Evolutionary conservation across 208 protist species (phyloP), one percentile per base, ranked within the genome.

Genomic region (Trypanosoma vivax): DNA sequence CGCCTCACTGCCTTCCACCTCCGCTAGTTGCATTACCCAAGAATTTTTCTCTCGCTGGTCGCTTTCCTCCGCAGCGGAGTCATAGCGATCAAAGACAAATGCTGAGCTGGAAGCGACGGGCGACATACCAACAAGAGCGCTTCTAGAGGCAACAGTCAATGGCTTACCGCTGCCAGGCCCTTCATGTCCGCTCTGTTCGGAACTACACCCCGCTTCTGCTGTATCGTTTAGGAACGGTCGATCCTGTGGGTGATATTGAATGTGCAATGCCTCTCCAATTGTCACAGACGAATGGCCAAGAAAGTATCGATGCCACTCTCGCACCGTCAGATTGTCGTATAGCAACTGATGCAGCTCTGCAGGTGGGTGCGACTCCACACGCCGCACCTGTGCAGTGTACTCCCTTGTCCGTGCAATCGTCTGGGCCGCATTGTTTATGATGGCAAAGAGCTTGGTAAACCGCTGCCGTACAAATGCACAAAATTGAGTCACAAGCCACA

Each of bases 391-490:
- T 39, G 65, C 71, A 33, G 96, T 98, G 75, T 96, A 98, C 33
- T 76, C 60, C 33, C 93, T 74, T 21, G 96, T 97, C 16, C 92
- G 79, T 5, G 92, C 74, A 23, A 99, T 93, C 9, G 96, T 99
- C 77, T 98, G 96, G n/a, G 92, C 92, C 0, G 97, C 97, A 65
- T 99, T 99, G 85, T 98, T 98, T 61, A 98, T 89, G 45, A 98
- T 88, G 35, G 92, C 89, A 60, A 95, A 95, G 14, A 97, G 60
- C 46, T 88, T 83, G 6, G 51, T 43, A 61, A 78, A 93, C 3
- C 64, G 39, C 25, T 76, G 69, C 30, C 38, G 65, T 34, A 90
- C 60, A 67, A 94, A 89, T n/a, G 68, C 79, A 60, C 83, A 95
- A 64, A 97, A 96, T 60, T 86, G 89, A 52, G 94, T 96, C 27